These are phyloP conservation scores for Venturia oleaginea DNA, from an alignment of 2,329 filamentous ascomycete genomes.

Conservation along the genomic window DNA sequence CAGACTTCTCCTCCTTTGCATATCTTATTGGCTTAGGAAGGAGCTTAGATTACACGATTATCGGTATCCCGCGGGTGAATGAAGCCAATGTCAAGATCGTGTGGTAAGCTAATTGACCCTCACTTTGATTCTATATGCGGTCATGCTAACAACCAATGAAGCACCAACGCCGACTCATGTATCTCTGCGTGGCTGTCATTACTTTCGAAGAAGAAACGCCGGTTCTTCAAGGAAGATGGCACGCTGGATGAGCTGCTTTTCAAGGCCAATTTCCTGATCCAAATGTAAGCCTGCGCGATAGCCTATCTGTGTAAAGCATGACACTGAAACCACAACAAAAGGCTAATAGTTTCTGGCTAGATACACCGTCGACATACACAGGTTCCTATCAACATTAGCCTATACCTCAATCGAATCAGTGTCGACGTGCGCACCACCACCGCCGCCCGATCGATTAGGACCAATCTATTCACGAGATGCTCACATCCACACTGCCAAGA, in stretches of 20 bases:
- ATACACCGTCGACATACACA: conserved; percentile 34
- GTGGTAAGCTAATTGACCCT: background rate
- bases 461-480: conserved; percentile 39
- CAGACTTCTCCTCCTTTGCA: conserved; percentile 72
- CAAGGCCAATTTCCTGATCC: conserved; percentile 73
- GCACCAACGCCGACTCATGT: conserved; percentile 44
- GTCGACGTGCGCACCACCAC: conserved; percentile 57
- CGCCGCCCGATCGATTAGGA: conserved; percentile 16
- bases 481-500: conserved; percentile 64
- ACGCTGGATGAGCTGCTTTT: conserved; percentile 84
- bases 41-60: conserved; percentile 68
- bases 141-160: conserved; percentile 25
- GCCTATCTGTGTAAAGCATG: background rate
- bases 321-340: background rate
- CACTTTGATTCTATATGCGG: conserved; percentile 28
- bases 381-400: conserved; percentile 29
- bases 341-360: background rate
- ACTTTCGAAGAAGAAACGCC: conserved; percentile 61
- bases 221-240: conserved; percentile 61
- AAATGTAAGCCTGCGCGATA: conserved; percentile 24
- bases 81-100: background rate
- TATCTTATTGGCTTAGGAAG: conserved; percentile 75
- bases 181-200: conserved; percentile 72
- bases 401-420: conserved; percentile 29
- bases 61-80: conserved; percentile 27